These are phyloP conservation scores for Mrakiaceae sp. DNA, from an alignment of 1,284 basidiomycete genomes.

Conservation along the genomic window DNA sequence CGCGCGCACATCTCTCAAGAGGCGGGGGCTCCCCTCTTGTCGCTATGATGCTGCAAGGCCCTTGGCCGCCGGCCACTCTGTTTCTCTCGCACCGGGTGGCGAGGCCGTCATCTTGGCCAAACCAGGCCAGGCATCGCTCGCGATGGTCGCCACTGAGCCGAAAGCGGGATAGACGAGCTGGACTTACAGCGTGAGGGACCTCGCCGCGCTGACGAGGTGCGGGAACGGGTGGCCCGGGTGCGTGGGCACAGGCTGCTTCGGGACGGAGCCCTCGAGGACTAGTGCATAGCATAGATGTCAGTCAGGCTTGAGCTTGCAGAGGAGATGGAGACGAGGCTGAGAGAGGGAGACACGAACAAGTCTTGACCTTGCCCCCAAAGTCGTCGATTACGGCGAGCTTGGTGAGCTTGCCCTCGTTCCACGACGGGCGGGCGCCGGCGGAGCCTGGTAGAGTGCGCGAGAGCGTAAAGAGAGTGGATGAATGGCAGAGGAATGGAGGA, in stretches of 20 bases:
- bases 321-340: neutral
- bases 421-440: conserved; percentile 24
- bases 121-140: too few relatives aligned
- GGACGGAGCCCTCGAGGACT: conserved; percentile 5
- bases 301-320: too few relatives aligned
- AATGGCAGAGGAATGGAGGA: too few relatives aligned
- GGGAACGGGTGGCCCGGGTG: conserved; percentile 13
- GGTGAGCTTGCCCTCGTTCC: conserved; percentile 29
- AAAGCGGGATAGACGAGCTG: neutral
- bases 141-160: too few relatives aligned
- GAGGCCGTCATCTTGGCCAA: too few relatives aligned
- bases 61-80: too few relatives aligned
- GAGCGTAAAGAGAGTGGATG: neutral
- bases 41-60: too few relatives aligned
- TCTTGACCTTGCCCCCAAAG: conserved; percentile 26
- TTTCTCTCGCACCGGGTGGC: too few relatives aligned
- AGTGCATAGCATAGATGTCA: neutral
- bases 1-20: too few relatives aligned
- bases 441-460: conserved; percentile 34
- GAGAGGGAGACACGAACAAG: conserved; percentile 26
- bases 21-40: too few relatives aligned
- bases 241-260: neutral
- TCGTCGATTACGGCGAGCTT: conserved; percentile 31
- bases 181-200: conserved; percentile 7
- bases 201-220: neutral